Base-by-base conservation (phyloP, 2,329 filamentous ascomycete species). In the Diplodia mutila region DNA sequence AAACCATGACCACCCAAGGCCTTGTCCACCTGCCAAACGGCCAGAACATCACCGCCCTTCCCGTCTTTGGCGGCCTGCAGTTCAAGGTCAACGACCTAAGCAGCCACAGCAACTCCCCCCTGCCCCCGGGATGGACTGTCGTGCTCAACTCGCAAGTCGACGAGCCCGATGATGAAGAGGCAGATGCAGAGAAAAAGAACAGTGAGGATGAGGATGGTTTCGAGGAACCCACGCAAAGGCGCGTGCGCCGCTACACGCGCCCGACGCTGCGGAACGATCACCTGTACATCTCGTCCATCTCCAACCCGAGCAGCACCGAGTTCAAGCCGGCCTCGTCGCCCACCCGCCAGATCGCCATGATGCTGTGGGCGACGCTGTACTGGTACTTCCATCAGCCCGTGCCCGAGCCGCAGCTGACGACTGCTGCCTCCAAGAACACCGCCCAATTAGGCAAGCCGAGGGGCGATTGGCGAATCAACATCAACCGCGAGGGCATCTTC, bases 311-410 rank as follows among this genome's bases (percentile, higher is more conserved):
- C 61, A 91, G 85, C 77, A 87, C 81, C 75, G 93, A 97, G 59
- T 96, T 91, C 81, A 92, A 91, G 75, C 88, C 92, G 0, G 87
- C 90, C 1, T 88, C 85, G 16, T 97, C 93, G 69, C 92, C 92
- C 0, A 95, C 93, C 0, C 85, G 94, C 53, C 92, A 97, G 80
- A 92, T 97, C 69, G 94, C 94, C 71, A 93, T 97, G 92, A 97
- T 97, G 91, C 85, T 98, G 7, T 98, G 93, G 92, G 89, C 93
- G 39, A 94, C 93, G 1, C 83, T 98, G 51, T 97, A 93, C 83
- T 98, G 94, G 94, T 98, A 98, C 82, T 98, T 97, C 73, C 94
- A 97, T 80, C 92, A 97, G 78, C 86, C 89, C 0, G 86, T 90
- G 72, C 94, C 94, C 0, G 83, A 85, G 25, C 84, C 86, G 0